Evolutionary conservation across 192 early-diverging fungal species (phyloP), one percentile per base, ranked within the genome.

Genomic region (Gonapodya sp.): DNA sequence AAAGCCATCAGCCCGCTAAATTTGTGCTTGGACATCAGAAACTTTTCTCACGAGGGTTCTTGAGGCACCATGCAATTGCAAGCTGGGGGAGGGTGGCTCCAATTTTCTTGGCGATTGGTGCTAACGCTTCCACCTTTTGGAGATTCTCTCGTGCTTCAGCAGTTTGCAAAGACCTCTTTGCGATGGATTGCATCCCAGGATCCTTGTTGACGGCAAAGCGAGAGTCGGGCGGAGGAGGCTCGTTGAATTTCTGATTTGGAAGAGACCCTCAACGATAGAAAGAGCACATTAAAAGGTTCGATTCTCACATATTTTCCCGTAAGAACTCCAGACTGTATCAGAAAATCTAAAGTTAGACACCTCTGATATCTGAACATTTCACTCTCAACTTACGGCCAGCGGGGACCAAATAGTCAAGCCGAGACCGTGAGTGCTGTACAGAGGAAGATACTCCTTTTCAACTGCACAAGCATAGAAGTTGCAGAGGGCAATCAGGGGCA

Each of bases 341-440:
- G 46, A 64, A 64, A 8, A 64, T 16, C 8, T 24, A 64, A 8
- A 64, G 24, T 64, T n/a, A n/a, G n/a, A n/a, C n/a, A n/a, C n/a
- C n/a, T n/a, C n/a, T n/a, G n/a, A n/a, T n/a, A n/a, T n/a, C n/a
- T n/a, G n/a, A n/a, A n/a, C n/a, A n/a, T n/a, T n/a, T n/a, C n/a
- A n/a, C n/a, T n/a, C n/a, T n/a, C n/a, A n/a, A n/a, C n/a, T 24
- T 78, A 78, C 78, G 78, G 89, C 89, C 2, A 94, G 84, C n/a
- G 94, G 94, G 0, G 94, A 95, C 93, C 93, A 96, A 36, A 89
- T 92, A 31, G 92, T 92, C 1, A 91, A 87, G 0, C 94, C 95
- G 37, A 94, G 84, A 0, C 89, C 88, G 80, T 87, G 88, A 82
- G 89, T 91, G 73, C 88, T 85, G 88, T 88, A 94, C 73, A 96